Percentiles rank a stretch among this genome's conserved stretches.
Conservation (phyloP, 192 early-diverging fungal genomes). For the Funneliformis geosporum region DNA sequence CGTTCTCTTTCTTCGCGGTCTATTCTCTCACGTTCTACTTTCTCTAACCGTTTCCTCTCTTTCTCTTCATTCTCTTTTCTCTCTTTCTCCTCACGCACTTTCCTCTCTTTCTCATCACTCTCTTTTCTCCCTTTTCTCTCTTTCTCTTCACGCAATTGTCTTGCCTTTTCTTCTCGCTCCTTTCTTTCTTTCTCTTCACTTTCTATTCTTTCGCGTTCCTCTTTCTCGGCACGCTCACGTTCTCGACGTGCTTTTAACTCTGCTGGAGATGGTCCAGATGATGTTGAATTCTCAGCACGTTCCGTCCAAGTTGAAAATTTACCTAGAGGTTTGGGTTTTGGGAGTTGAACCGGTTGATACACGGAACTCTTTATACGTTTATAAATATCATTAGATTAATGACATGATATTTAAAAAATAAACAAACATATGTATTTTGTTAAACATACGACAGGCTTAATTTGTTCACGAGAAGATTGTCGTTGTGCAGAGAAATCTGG, state of each 20-base stretch:
- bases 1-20: slow-evolving; percentile 31
- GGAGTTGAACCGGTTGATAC: slow-evolving; percentile 43
- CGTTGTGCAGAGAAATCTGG: slow-evolving; percentile 59
- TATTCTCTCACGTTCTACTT: slow-evolving; percentile 25
- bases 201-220: slow-evolving; percentile 45
- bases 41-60: slow-evolving; percentile 25
- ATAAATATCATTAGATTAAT: background rate
- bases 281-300: slow-evolving; percentile 21
- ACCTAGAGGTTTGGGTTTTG: slow-evolving; percentile 38
- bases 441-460: slow-evolving; percentile 39
- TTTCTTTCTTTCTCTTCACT: slow-evolving; percentile 32
- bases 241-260: slow-evolving; percentile 36
- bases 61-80: slow-evolving; percentile 34
- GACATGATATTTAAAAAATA: background rate
- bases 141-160: slow-evolving; percentile 36
- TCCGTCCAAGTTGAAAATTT: slow-evolving; percentile 33
- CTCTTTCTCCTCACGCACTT: slow-evolving; percentile 42
- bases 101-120: slow-evolving; percentile 38
- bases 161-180: slow-evolving; percentile 35
- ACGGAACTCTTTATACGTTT: slow-evolving; percentile 32
- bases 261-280: slow-evolving; percentile 36
- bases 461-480: slow-evolving; percentile 49
- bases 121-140: slow-evolving; percentile 30
- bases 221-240: slow-evolving; percentile 37
- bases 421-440: background rate